Evolutionary conservation across 2,329 filamentous ascomycete genomes (phyloP).

Genomic region (Pseudocercospora fijiensis): DNA sequence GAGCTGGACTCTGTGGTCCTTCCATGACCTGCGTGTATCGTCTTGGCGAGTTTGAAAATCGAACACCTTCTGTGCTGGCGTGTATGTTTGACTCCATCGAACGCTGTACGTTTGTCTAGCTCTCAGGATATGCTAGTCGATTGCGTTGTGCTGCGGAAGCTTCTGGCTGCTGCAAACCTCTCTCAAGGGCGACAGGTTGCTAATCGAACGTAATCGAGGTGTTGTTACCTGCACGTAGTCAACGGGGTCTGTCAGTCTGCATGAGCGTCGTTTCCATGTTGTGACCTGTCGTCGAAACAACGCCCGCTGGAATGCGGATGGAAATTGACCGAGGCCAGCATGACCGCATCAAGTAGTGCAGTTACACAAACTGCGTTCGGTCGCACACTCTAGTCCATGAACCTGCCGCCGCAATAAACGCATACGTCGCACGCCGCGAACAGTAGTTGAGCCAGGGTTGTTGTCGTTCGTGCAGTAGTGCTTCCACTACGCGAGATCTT

Average conservation of each 20-base stretch:
- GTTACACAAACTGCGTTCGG: constrained; percentile 18
- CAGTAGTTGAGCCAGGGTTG: constrained; percentile 35
- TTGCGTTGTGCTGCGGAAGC: neutral
- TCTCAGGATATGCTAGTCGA: constrained; percentile 11
- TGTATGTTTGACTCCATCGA: constrained; percentile 16
- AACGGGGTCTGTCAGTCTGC: constrained; percentile 11
- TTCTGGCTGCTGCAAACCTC: neutral
- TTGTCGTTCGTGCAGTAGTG: constrained; percentile 21
- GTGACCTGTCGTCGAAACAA: constrained; percentile 21
- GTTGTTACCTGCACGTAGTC: constrained; percentile 5
- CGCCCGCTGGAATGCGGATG: constrained; percentile 29
- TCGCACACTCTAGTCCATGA: constrained; percentile 30
- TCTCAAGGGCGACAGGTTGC: neutral
- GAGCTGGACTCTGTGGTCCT: constrained; percentile 36
- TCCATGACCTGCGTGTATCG: constrained; percentile 37
- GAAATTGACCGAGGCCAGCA: constrained; percentile 16
- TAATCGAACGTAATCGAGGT: neutral
- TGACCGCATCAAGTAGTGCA: constrained; percentile 16
- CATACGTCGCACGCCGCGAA: constrained; percentile 41
- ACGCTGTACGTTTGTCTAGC: neutral
- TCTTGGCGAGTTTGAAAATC: constrained; percentile 37
- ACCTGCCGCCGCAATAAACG: constrained; percentile 42
- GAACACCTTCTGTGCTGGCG: constrained; percentile 19
- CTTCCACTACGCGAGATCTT: constrained; percentile 18
- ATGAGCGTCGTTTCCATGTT: constrained; percentile 13